These are phyloP conservation scores for Symbiodinium natans DNA, from an alignment of 73 alveolate species.

Conservation along the genomic window DNA sequence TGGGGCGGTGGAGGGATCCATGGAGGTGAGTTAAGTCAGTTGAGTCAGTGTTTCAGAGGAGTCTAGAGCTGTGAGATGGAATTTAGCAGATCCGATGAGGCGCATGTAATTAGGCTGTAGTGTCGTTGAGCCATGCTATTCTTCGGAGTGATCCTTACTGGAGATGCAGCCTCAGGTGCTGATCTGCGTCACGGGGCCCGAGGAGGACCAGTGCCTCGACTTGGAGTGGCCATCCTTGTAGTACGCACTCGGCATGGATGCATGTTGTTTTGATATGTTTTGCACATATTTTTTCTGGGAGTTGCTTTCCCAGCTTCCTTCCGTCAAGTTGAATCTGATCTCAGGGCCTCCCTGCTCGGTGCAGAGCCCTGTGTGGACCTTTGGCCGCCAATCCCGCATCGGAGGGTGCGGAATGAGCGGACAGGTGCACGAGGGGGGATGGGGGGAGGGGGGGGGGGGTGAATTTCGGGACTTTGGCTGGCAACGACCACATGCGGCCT, in stretches of 20 bases:
- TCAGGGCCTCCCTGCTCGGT: conserved; percentile 12
- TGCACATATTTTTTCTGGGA: not conserved
- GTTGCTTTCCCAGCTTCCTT: not conserved
- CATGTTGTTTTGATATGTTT: too few species aligned
- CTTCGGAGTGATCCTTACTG: too few species aligned
- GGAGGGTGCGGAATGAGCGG: conserved; percentile 76
- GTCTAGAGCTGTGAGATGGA: too few species aligned
- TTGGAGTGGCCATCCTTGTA: not conserved
- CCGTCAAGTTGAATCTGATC: not conserved
- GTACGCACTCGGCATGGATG: too few species aligned
- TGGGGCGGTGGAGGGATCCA: not conserved
- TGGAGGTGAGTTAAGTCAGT: not conserved
- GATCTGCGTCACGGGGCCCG: conserved; percentile 53
- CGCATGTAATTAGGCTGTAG: too few species aligned
- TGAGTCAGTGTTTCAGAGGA: too few species aligned
- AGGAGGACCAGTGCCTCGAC: conserved; percentile 18
- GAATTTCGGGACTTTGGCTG: too few species aligned
- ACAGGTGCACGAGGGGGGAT: conserved; percentile 42
- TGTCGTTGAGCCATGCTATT: too few species aligned
- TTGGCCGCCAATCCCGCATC: conserved; percentile 49
- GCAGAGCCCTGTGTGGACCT: conserved; percentile 53
- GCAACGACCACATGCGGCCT: too few species aligned
- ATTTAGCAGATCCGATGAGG: too few species aligned
- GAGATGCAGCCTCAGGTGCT: conserved; percentile 5
- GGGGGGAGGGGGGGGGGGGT: too few species aligned